Percentiles rank a stretch among this genome's conserved stretches.
Evolutionary conservation across 768 basidiomycete species (phyloP).

Genomic region (Saitozyma podzolica): DNA sequence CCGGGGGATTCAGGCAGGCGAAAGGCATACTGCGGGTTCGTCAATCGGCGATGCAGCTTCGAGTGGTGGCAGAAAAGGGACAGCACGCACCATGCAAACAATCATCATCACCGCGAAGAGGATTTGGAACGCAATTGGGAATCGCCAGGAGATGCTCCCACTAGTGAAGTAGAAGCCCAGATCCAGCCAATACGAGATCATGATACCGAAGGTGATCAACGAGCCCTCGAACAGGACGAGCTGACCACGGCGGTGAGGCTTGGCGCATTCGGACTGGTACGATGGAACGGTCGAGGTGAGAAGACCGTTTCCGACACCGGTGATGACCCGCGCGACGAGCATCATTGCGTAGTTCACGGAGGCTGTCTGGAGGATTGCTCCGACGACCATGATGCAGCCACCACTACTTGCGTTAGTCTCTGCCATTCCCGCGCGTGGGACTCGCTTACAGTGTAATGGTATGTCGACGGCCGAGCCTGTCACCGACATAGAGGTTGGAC

Average conservation of each 20-base stretch:
- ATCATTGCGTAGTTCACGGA: constrained; percentile 65
- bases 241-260: constrained; percentile 62
- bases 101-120: constrained; percentile 2
- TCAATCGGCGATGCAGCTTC: too few relatives aligned
- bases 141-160: constrained; percentile 61
- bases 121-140: background rate
- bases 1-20: constrained; percentile 52
- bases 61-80: too few relatives aligned
- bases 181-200: constrained; percentile 66
- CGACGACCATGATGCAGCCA: constrained; percentile 34
- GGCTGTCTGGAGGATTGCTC: constrained; percentile 43
- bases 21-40: constrained; percentile 33
- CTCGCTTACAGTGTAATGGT: constrained; percentile 21
- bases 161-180: constrained; percentile 58
- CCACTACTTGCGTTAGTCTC: constrained; percentile 12
- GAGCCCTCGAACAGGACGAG: constrained; percentile 68
- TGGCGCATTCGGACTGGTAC: constrained; percentile 69
- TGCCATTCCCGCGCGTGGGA: too few relatives aligned
- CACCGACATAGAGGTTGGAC: constrained; percentile 58
- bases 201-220: constrained; percentile 55
- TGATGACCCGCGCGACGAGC: constrained; percentile 57
- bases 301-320: constrained; percentile 67
- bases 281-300: constrained; percentile 67
- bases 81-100: background rate
- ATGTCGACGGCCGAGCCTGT: constrained; percentile 39